Evolutionary conservation across 2,329 filamentous ascomycete genomes (phyloP).

Genomic region (Aspergillus oerlinghausenensis): DNA sequence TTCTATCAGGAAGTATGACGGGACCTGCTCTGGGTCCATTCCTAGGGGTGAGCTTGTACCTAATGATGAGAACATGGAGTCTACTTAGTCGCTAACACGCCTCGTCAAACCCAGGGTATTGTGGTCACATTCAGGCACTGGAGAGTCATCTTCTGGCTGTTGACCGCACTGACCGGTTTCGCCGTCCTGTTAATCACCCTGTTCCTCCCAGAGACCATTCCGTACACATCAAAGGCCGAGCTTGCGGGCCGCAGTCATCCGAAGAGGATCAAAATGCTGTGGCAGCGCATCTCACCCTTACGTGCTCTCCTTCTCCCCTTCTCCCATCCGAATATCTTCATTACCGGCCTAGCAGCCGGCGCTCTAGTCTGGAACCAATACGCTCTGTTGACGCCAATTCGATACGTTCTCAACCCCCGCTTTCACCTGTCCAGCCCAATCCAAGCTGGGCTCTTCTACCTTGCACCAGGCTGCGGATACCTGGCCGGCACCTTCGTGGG

Average conservation of each 20-base stretch:
- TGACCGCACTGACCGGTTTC: slow-evolving; percentile 61
- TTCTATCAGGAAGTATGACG: slow-evolving; percentile 65
- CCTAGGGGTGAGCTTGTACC: slow-evolving; percentile 25
- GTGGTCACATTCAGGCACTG: slow-evolving; percentile 71
- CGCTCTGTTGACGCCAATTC: slow-evolving; percentile 62
- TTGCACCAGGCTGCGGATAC: slow-evolving; percentile 68
- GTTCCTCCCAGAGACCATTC: slow-evolving; percentile 69
- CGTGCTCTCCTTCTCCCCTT: slow-evolving; percentile 59
- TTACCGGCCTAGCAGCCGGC: slow-evolving; percentile 57
- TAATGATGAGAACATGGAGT: background rate
- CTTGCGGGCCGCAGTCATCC: slow-evolving; percentile 51
- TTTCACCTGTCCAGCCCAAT: slow-evolving; percentile 64
- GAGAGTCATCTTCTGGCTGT: slow-evolving; percentile 74
- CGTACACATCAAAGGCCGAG: slow-evolving; percentile 59
- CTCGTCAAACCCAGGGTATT: slow-evolving; percentile 59
- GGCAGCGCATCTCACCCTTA: slow-evolving; percentile 62
- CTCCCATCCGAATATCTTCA: slow-evolving; percentile 63
- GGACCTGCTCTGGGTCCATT: slow-evolving; percentile 62
- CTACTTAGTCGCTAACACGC: slow-evolving; percentile 26
- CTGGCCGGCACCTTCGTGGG: slow-evolving; percentile 65
- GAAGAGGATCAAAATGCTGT: slow-evolving; percentile 52
- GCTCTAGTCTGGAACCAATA: slow-evolving; percentile 74
- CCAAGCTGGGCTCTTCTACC: slow-evolving; percentile 67
- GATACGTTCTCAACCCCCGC: slow-evolving; percentile 69
- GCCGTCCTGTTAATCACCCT: slow-evolving; percentile 59